A percentile compares a stretch with the other conserved stretches of the same genome.
Conservation (phyloP, 805 yeast species). For the Candida jianshihensis region DNA sequence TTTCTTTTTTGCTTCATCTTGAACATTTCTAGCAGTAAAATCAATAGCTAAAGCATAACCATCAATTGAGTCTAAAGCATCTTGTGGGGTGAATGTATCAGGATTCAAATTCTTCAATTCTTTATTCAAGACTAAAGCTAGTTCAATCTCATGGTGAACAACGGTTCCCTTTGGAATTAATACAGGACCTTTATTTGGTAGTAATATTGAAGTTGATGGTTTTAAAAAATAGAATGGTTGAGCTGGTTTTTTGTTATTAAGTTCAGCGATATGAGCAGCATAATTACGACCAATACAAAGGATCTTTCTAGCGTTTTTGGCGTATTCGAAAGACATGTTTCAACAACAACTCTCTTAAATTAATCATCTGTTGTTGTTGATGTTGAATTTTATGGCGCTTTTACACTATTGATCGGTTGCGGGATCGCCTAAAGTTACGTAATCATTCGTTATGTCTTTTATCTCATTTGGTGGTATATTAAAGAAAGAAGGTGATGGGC, state of each 20-base stretch:
- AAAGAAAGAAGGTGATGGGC: too few species aligned
- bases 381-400: too few species aligned
- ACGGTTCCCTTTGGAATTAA: conserved; percentile 73
- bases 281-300: conserved; percentile 96
- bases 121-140: conserved; percentile 70
- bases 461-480: too few species aligned
- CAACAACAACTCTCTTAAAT: background rate
- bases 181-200: conserved; percentile 66
- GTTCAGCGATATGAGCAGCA: conserved; percentile 91
- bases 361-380: too few species aligned
- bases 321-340: conserved; percentile 32
- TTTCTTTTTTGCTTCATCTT: conserved; percentile 86
- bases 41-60: conserved; percentile 91
- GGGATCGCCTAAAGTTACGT: too few species aligned
- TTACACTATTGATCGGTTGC: too few species aligned
- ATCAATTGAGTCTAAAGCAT: conserved; percentile 71
- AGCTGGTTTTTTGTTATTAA: conserved; percentile 72
- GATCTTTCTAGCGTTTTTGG: conserved; percentile 65
- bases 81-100: conserved; percentile 45
- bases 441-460: too few species aligned
- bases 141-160: conserved; percentile 90
- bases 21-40: conserved; percentile 93
- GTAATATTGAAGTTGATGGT: conserved; percentile 73
- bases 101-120: conserved; percentile 56
- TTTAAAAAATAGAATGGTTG: conserved; percentile 92